A percentile compares a stretch with the other conserved stretches of the same genome.
These are phyloP conservation scores for Neurospora tetraspora DNA, from an alignment of 495 filamentous ascomycete genomes.

Conservation along the genomic window DNA sequence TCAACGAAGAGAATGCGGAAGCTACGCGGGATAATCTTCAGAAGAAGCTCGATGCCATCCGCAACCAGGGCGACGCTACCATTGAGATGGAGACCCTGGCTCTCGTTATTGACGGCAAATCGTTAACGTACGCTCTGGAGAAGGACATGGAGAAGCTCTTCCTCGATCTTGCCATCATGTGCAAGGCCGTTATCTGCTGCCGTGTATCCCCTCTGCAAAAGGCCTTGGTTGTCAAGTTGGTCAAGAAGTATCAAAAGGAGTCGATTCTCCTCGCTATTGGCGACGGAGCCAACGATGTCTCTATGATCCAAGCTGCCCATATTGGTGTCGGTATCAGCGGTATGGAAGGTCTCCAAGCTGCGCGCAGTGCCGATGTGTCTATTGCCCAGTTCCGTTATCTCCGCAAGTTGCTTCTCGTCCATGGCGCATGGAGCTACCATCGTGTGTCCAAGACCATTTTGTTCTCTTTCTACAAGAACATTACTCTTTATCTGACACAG, in stretches of 20 bases:
- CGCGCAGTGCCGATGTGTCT: conserved; percentile 88
- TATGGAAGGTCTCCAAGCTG: conserved; percentile 96
- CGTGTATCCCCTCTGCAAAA: conserved; percentile 99
- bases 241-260: conserved; percentile 83
- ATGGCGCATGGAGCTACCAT: conserved; percentile 96
- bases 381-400: conserved; percentile 97
- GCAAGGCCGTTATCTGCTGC: conserved; percentile 98
- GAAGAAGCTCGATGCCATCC: conserved; percentile 86
- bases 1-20: conserved; percentile 75
- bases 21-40: conserved; percentile 76
- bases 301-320: conserved; percentile 99
- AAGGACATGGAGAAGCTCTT: conserved; percentile 90
- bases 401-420: conserved; percentile 88
- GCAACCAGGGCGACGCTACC: conserved; percentile 59
- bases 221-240: conserved; percentile 94
- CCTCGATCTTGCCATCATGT: conserved; percentile 85
- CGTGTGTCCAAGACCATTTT: conserved; percentile 92
- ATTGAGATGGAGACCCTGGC: conserved; percentile 80
- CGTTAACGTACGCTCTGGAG: conserved; percentile 87
- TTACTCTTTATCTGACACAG: conserved; percentile 96
- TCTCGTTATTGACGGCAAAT: conserved; percentile 94
- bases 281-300: conserved; percentile 97
- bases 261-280: conserved; percentile 91
- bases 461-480: conserved; percentile 99
- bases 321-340: conserved; percentile 98